Base-by-base conservation (phyloP, 2,329 filamentous ascomycete genomes). In the Sphaerulina vaccinii region DNA sequence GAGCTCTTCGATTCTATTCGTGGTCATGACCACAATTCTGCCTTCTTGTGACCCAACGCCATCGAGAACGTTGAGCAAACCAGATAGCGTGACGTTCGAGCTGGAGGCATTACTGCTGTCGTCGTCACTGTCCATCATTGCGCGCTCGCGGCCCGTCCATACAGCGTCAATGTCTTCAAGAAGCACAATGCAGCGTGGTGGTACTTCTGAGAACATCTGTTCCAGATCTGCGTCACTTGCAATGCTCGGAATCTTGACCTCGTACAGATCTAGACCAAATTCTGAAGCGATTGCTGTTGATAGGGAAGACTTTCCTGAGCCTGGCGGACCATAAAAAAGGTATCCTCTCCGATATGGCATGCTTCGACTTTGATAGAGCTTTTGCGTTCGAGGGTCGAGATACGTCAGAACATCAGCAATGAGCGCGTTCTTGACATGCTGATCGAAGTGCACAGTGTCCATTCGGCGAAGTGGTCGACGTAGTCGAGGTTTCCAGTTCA, bases 301-400 rank as follows among this genome's bases (percentile, higher is more conserved):
- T 4, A 68, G 55, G 8, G 52, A 58, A 11, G 58, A 58, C 43
- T 65, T 65, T 13, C 63, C 63, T 2, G 62, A 65, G 0, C 63
- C 62, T 15, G 62, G 61, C 0, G 88, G 87, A 0, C 89, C 89
- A 58, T 90, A 76, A 5, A 93, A 80, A 0, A 93, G 78, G 62
- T 92, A 93, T 0, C 89, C 90, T 3, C 88, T 79, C 11, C 89
- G 81, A 66, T 93, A 92, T 0, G 90, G 89, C 39, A 95, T 91
- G 1, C 89, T 88, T 6, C 88, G 81, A 62, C 88, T 87, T 1
- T 84, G 77, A 65, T 95, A 95, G 87, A 88, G 92, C 13, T 83
- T 77, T 1, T 81, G 80, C 0, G 84, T 88, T 0, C 76, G 73
- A 0, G 86, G 85, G 43, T 88, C 81, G 0, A 91, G 75, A 56